Percentiles rank a stretch among this genome's conserved stretches.
Evolutionary conservation across 345 rosid genomes (phyloP).

Genomic region (Salix koriyanagi): DNA sequence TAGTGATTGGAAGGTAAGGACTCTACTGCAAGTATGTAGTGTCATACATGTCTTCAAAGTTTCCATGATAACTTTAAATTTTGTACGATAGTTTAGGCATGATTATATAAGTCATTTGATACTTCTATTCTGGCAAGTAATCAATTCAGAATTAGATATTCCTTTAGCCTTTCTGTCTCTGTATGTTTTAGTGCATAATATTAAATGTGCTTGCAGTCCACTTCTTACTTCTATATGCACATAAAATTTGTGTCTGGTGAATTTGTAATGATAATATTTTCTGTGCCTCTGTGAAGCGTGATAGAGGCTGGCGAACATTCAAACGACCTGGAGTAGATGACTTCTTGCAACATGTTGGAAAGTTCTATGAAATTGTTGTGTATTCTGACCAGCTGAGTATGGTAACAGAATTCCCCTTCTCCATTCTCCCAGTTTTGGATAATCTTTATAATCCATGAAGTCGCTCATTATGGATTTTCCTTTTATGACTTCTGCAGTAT

Average conservation of each 20-base stretch:
- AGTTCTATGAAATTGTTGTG: conserved; percentile 77
- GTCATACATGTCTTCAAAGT: background rate
- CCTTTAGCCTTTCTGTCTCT: background rate
- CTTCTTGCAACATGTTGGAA: conserved; percentile 84
- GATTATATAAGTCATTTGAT: background rate
- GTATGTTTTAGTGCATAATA: background rate
- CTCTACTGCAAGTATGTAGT: background rate
- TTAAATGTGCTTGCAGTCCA: background rate
- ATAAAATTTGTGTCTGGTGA: conserved; percentile 5
- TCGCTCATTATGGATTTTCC: conserved; percentile 1
- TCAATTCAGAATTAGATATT: background rate
- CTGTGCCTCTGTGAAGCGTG: conserved; percentile 54
- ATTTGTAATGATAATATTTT: background rate
- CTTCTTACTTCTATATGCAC: background rate
- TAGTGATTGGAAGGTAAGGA: conserved; percentile 87
- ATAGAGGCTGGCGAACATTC: conserved; percentile 98
- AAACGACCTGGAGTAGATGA: conserved; percentile 97
- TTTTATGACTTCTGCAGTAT: conserved; percentile 47
- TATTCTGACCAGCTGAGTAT: conserved; percentile 79
- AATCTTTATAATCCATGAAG: background rate
- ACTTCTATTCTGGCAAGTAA: background rate
- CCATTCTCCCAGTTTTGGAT: background rate
- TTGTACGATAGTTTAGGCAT: background rate
- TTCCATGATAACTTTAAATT: background rate
- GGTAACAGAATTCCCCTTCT: conserved; percentile 37